These are phyloP conservation scores for Tulasnella calospora DNA, from an alignment of 768 basidiomycete species.

Conservation along the genomic window DNA sequence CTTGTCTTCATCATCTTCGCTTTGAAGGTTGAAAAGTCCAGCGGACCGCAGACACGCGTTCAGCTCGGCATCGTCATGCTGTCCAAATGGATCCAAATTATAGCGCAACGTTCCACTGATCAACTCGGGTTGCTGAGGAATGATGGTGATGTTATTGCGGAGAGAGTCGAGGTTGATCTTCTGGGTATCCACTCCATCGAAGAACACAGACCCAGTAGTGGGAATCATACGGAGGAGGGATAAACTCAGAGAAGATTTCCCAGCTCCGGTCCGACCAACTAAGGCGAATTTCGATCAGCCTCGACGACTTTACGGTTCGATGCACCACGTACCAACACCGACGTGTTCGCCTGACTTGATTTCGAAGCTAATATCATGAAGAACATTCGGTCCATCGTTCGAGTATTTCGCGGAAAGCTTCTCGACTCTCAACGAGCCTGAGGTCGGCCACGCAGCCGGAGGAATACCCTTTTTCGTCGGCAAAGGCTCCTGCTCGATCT, in stretches of 20 bases:
- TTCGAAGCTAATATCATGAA: slow-evolving; percentile 56
- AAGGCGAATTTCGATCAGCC: not conserved
- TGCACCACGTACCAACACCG: slow-evolving; percentile 46
- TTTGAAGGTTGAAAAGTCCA: slow-evolving; percentile 35
- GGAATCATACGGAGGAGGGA: slow-evolving; percentile 54
- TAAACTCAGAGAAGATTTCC: slow-evolving; percentile 51
- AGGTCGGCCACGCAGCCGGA: slow-evolving; percentile 61
- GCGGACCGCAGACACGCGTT: slow-evolving; percentile 49
- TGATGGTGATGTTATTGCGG: slow-evolving; percentile 57
- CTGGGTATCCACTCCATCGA: slow-evolving; percentile 50
- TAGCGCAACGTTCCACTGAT: slow-evolving; percentile 53
- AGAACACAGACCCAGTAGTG: slow-evolving; percentile 51
- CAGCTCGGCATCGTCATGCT: slow-evolving; percentile 51
- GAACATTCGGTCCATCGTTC: slow-evolving; percentile 52
- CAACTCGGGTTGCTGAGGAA: slow-evolving; percentile 54
- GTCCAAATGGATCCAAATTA: slow-evolving; percentile 58
- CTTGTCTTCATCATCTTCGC: slow-evolving; percentile 19
- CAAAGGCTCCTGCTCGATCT: slow-evolving; percentile 53
- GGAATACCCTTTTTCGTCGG: slow-evolving; percentile 44
- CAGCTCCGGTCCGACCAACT: slow-evolving; percentile 59
- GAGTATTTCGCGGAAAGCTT: slow-evolving; percentile 51
- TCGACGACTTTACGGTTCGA: not conserved
- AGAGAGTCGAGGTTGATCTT: slow-evolving; percentile 54
- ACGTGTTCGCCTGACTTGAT: slow-evolving; percentile 56
- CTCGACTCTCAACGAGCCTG: slow-evolving; percentile 50